Conservation (phyloP, 129 eudicot genomes). For the Kitagawia praeruptora region DNA sequence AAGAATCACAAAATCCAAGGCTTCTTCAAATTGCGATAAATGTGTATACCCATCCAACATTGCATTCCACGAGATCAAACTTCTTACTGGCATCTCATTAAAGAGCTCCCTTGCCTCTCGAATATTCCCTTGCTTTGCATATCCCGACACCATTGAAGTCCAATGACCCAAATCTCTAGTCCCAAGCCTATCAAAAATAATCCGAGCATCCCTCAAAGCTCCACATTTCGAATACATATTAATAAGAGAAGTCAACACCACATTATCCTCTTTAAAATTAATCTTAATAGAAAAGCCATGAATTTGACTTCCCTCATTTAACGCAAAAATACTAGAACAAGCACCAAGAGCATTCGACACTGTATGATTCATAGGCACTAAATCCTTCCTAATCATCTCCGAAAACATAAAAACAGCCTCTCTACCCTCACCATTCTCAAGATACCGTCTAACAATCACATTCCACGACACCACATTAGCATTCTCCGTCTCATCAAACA, state of each 20-base stretch:
- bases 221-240: slow-evolving; percentile 53
- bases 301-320: slow-evolving; percentile 50
- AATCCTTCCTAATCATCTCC: slow-evolving; percentile 33
- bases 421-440: slow-evolving; percentile 46
- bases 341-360: slow-evolving; percentile 65
- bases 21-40: slow-evolving; percentile 50
- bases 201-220: slow-evolving; percentile 42
- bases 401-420: slow-evolving; percentile 48
- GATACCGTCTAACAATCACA: slow-evolving; percentile 72
- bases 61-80: slow-evolving; percentile 67
- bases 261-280: slow-evolving; percentile 36
- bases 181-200: slow-evolving; percentile 34
- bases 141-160: slow-evolving; percentile 70
- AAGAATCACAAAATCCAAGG: slow-evolving; percentile 41
- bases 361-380: slow-evolving; percentile 49
- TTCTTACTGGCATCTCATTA: slow-evolving; percentile 65
- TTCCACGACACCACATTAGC: slow-evolving; percentile 57
- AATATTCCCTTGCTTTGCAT: slow-evolving; percentile 39
- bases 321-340: slow-evolving; percentile 40
- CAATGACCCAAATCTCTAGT: slow-evolving; percentile 38
- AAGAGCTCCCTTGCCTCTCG: slow-evolving; percentile 55
- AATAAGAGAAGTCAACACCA: slow-evolving; percentile 56
- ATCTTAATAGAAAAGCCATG: slow-evolving; percentile 55
- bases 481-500: too few species aligned
- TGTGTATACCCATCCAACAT: slow-evolving; percentile 74